Evolutionary conservation across 148 eudicot genomes (phyloP).

Genomic region (Selenicereus undatus): DNA sequence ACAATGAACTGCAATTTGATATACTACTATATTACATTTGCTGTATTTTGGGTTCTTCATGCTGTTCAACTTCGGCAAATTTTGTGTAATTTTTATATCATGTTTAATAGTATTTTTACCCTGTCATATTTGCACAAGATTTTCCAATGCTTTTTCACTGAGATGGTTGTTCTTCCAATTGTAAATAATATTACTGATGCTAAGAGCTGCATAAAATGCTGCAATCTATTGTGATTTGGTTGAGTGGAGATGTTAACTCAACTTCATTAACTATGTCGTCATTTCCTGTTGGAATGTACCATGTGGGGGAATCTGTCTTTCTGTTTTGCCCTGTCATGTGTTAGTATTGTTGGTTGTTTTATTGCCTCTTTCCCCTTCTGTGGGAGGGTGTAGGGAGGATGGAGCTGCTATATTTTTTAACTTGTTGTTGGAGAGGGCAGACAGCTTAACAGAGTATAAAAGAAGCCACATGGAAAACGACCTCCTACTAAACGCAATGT

Average conservation of each 20-base stretch:
- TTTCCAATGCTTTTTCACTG: background rate
- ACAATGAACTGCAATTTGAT: constrained; percentile 5
- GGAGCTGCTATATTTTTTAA: background rate
- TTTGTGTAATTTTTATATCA: background rate
- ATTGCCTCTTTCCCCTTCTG: background rate
- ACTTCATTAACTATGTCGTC: background rate
- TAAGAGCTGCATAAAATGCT: background rate
- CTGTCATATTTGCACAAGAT: background rate
- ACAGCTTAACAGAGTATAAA: too few species aligned
- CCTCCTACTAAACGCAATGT: too few species aligned
- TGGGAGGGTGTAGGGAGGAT: background rate
- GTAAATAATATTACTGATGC: background rate
- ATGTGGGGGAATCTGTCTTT: background rate
- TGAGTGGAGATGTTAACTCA: background rate
- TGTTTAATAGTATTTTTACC: background rate
- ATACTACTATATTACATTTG: background rate
- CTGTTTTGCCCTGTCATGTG: background rate
- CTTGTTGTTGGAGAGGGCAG: background rate
- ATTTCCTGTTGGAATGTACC: background rate
- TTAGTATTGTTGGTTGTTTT: background rate
- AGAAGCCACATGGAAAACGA: too few species aligned
- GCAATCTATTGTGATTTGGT: background rate
- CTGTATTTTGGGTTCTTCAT: constrained; percentile 4
- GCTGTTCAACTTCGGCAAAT: background rate
- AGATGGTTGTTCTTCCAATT: background rate